Evolutionary conservation across 2,329 filamentous ascomycete genomes (phyloP), one percentile per base, ranked within the genome.

Genomic region (Xylariaceae sp.): DNA sequence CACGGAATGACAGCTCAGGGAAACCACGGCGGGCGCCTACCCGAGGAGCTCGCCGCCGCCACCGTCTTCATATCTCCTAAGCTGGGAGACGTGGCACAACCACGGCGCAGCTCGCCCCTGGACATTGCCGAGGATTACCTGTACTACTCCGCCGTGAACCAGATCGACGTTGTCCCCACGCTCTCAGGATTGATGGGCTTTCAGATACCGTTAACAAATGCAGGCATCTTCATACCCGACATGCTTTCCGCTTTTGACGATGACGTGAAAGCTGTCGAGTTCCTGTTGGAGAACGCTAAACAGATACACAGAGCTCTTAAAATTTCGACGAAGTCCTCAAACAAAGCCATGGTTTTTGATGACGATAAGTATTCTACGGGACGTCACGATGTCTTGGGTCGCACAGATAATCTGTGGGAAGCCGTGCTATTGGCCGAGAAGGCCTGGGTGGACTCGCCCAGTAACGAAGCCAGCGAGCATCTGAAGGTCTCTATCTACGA

Each of bases 1-100:
- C 89, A 92, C 68, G 89, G 89, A 8, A 92, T 92, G 89, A 91
- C 90, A 61, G 87, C 90, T 63, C 88, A 85, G 26, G 89, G 89
- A 1, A 91, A 91, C 63, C 89, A 92, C 71, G 89, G 89, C 17
- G 89, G 88, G 44, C 89, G 87, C 43, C 84, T 86, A 17, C 81
- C 86, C n/a, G 88, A 88, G 46, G 89, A 92, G 73, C 90, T 88
- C 14, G 90, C 88, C 7, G 86, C 89, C 3, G 89, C 88, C 17
- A 75, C 91, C n/a, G 79, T 89, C 28, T 90, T 92, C 69, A 85
- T 89, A 61, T 88, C 87, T 21, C 87, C 87, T 2, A 88, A 86
- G 62, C 77, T 90, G 33, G 77, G 77, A 54, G 67, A 73, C 4
- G 71, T 84, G 11, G 76, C 75, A 9, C 47, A 60, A 9, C 57